These are phyloP conservation scores for Hymenoscyphus fructigenus DNA, from an alignment of 2,329 filamentous ascomycete species.

Conservation along the genomic window DNA sequence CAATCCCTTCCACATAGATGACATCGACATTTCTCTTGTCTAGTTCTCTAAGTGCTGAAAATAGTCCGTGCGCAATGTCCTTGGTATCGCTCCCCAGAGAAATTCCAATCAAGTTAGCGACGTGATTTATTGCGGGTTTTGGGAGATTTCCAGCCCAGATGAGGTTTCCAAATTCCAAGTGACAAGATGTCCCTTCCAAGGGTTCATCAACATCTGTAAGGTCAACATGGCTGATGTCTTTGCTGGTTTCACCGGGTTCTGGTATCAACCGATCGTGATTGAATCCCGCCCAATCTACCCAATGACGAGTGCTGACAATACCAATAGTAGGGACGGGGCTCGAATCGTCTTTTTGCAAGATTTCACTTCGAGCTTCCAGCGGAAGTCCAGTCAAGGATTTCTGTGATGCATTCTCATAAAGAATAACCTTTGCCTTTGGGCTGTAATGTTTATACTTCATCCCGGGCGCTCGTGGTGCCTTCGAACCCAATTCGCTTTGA, in stretches of 20 bases:
- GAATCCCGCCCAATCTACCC: constrained; percentile 36
- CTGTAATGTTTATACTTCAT: constrained; percentile 99
- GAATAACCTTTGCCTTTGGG: constrained; percentile 78
- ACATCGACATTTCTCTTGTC: constrained; percentile 76
- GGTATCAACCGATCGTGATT: constrained; percentile 5
- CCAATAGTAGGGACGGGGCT: constrained; percentile 33
- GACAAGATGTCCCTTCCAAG: constrained; percentile 15
- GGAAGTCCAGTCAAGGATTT: constrained; percentile 27
- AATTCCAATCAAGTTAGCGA: constrained; percentile 56
- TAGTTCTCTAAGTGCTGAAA: constrained; percentile 81
- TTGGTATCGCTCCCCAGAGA: constrained; percentile 68
- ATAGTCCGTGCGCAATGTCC: constrained; percentile 81
- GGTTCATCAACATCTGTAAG: not conserved
- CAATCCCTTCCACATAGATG: constrained; percentile 89
- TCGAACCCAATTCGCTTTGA: constrained; percentile 62
- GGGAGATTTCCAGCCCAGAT: not conserved
- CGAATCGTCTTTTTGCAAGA: not conserved
- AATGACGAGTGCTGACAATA: constrained; percentile 42
- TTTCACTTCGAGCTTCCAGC: constrained; percentile 4
- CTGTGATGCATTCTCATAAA: constrained; percentile 63
- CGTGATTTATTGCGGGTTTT: not conserved
- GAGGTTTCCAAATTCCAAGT: constrained; percentile 21
- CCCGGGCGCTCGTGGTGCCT: constrained; percentile 79
- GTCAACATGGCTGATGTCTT: not conserved
- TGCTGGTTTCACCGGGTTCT: not conserved